These are phyloP conservation scores for Microstegium vimineum DNA, from an alignment of 176 grass and related monocot genomes.

Conservation along the genomic window DNA sequence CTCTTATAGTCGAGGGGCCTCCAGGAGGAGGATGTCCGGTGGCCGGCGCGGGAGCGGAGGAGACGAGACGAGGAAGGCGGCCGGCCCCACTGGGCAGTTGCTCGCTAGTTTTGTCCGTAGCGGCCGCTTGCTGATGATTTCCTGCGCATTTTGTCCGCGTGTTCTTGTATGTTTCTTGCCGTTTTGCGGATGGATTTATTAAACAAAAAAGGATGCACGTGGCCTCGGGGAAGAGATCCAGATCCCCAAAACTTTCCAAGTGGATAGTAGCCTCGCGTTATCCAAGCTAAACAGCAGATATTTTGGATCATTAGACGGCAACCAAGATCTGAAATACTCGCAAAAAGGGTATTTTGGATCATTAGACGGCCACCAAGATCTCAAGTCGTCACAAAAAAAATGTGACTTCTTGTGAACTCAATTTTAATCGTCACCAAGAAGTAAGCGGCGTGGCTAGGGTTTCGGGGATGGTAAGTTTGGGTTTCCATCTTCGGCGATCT, in stretches of 20 bases:
- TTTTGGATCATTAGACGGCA: background rate
- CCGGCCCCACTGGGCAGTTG: slow-evolving; percentile 10
- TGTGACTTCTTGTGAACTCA: no score
- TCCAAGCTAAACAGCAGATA: background rate
- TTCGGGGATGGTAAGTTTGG: no score
- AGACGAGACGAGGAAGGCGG: background rate
- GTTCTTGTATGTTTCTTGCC: background rate
- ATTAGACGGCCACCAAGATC: no score
- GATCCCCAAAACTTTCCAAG: background rate
- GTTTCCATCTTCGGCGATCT: no score
- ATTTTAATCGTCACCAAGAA: no score
- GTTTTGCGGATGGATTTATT: background rate
- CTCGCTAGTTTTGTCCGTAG: background rate
- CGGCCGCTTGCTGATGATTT: background rate
- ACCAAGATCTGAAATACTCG: background rate
- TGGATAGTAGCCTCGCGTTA: background rate
- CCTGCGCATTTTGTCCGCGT: slow-evolving; percentile 9
- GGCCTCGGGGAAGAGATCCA: no score
- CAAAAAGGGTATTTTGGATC: no score
- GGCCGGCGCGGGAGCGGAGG: slow-evolving; percentile 1
- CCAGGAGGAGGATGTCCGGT: no score
- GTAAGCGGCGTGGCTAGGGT: no score
- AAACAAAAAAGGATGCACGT: no score
- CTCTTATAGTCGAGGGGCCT: background rate
- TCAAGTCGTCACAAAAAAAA: no score